Evolutionary conservation across 2,329 filamentous ascomycete species (phyloP).

Genomic region (Dryadomyces sulphureus): DNA sequence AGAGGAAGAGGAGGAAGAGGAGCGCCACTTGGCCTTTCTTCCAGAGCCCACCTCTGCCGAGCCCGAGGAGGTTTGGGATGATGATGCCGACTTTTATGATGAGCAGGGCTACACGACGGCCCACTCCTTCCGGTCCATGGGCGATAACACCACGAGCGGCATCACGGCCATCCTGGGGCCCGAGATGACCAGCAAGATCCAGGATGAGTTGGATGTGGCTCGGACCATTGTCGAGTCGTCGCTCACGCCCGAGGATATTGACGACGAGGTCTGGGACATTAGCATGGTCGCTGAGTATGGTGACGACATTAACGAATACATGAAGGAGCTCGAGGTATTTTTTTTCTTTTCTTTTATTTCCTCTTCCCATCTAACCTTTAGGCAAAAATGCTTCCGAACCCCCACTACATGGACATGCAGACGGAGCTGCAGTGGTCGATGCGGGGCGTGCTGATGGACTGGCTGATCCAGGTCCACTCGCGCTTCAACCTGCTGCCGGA

Average conservation of each 20-base stretch:
- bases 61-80: constrained; percentile 62
- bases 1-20: neutral
- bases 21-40: constrained; percentile 1
- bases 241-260: constrained; percentile 56
- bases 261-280: constrained; percentile 84
- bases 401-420: constrained; percentile 93
- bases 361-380: constrained; percentile 9
- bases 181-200: constrained; percentile 50
- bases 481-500: constrained; percentile 86
- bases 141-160: constrained; percentile 39
- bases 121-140: constrained; percentile 60
- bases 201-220: constrained; percentile 55
- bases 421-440: constrained; percentile 99
- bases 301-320: constrained; percentile 89
- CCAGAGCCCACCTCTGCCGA: constrained; percentile 21
- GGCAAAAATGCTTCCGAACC: constrained; percentile 51
- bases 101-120: constrained; percentile 65
- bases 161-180: constrained; percentile 53
- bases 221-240: constrained; percentile 51
- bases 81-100: constrained; percentile 54
- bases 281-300: constrained; percentile 97
- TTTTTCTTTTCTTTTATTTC: neutral
- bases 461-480: constrained; percentile 90
- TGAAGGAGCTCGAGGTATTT: constrained; percentile 73
- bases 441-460: constrained; percentile 94